A percentile compares a stretch with the other conserved stretches of the same genome.
phyloP scores from a whole-genome alignment of 441 rosid genomes.

The Daphne laureola region DNA sequence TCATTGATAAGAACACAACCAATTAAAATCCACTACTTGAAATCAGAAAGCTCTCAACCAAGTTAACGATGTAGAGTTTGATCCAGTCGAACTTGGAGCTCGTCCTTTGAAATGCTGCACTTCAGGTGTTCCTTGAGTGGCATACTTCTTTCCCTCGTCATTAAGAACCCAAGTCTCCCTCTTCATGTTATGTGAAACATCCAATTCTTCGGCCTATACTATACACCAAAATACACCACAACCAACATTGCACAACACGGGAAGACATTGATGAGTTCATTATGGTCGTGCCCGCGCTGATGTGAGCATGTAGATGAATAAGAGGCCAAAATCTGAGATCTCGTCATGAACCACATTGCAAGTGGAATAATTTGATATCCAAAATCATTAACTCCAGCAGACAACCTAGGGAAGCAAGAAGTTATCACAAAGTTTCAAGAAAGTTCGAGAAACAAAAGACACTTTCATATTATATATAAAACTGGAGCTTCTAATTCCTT shows the following conservation, averaged over 20 bases:
- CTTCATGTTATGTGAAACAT: conserved; percentile 47
- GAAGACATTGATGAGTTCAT: conserved; percentile 56
- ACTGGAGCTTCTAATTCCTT: conserved; percentile 10
- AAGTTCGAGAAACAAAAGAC: conserved; percentile 6
- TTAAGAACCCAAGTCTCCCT: conserved; percentile 67
- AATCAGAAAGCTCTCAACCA: too few species aligned
- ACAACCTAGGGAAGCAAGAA: conserved; percentile 28
- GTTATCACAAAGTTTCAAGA: too few species aligned
- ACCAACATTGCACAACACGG: conserved; percentile 72
- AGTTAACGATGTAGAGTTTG: too few species aligned
- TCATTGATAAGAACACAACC: too few species aligned
- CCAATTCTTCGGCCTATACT: background rate
- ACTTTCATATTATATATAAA: too few species aligned
- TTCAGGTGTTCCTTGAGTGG: conserved; percentile 72
- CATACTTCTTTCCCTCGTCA: conserved; percentile 74
- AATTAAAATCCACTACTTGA: too few species aligned
- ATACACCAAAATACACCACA: conserved; percentile 34
- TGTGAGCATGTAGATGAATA: conserved; percentile 27
- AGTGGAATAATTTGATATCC: conserved; percentile 79
- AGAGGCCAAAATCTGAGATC: conserved; percentile 60
- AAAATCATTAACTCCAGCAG: conserved; percentile 75
- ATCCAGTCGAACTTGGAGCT: conserved; percentile 29
- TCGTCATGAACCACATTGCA: conserved; percentile 43
- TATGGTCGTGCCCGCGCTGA: conserved; percentile 42
- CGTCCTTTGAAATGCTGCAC: conserved; percentile 60